These are phyloP conservation scores for Exophiala sp. DNA, from an alignment of 2,329 filamentous ascomycete genomes.

Conservation along the genomic window DNA sequence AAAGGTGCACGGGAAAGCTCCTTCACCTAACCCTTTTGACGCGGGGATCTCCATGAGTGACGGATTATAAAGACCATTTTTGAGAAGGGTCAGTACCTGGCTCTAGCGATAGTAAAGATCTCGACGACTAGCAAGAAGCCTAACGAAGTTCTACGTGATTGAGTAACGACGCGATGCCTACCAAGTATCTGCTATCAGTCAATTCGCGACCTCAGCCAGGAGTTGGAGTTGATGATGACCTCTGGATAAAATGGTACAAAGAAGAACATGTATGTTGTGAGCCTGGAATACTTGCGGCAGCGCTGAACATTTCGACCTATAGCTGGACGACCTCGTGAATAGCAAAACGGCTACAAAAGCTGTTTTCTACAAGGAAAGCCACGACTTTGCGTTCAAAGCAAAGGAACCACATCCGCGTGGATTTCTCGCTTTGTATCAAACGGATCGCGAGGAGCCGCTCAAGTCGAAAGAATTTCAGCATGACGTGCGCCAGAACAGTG, in stretches of 20 bases:
- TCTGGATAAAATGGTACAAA: conserved; percentile 22
- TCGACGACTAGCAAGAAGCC: too few species aligned
- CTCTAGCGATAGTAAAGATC: too few species aligned
- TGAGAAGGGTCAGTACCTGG: too few species aligned
- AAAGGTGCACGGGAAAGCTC: too few species aligned
- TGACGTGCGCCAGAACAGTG: conserved; percentile 42
- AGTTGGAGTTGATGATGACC: conserved; percentile 14
- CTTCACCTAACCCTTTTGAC: too few species aligned
- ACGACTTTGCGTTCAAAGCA: conserved; percentile 8
- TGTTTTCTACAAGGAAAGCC: conserved; percentile 13
- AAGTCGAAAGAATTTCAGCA: conserved; percentile 65
- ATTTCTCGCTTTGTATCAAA: conserved; percentile 79
- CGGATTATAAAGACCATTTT: too few species aligned
- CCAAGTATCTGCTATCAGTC: conserved; percentile 13
- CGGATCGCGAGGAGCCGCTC: conserved; percentile 64
- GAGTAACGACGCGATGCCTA: conserved; percentile 6
- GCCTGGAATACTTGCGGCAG: background rate
- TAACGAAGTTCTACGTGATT: background rate
- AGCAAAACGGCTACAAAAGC: conserved; percentile 11
- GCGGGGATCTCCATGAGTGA: too few species aligned
- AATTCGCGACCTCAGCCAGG: conserved; percentile 14
- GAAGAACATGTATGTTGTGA: conserved; percentile 17
- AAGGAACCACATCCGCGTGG: conserved; percentile 49
- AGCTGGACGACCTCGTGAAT: conserved; percentile 18
- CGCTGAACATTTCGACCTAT: background rate